These are phyloP conservation scores for Lantana camara DNA, from an alignment of 257 asterid species.

Conservation along the genomic window DNA sequence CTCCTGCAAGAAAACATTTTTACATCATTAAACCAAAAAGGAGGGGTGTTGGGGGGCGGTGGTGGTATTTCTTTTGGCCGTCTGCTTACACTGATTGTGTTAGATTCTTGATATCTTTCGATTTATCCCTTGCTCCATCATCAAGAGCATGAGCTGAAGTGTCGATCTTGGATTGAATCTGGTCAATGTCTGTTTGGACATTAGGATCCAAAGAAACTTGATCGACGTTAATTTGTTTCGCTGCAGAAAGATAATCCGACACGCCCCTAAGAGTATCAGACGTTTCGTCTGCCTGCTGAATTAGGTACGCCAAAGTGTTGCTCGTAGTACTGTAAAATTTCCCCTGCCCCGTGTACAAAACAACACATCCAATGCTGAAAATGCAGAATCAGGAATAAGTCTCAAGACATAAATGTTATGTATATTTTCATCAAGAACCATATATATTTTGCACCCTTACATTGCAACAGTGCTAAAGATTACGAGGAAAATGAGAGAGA, in stretches of 20 bases:
- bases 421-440: too few relatives aligned
- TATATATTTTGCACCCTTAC: constrained; percentile 32
- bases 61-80: neutral
- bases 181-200: constrained; percentile 75
- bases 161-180: constrained; percentile 54
- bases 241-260: constrained; percentile 77
- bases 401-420: neutral
- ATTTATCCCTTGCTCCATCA: constrained; percentile 43
- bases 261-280: constrained; percentile 58
- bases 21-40: neutral
- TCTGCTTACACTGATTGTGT: constrained; percentile 52
- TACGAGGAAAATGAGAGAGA: constrained; percentile 72
- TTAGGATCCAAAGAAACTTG: constrained; percentile 62
- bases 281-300: constrained; percentile 65
- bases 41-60: too few relatives aligned
- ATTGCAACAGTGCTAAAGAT: constrained; percentile 57
- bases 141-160: constrained; percentile 61
- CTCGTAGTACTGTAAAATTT: constrained; percentile 55
- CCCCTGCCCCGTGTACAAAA: constrained; percentile 70
- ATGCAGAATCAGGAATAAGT: constrained; percentile 29
- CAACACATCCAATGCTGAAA: constrained; percentile 75
- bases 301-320: constrained; percentile 58
- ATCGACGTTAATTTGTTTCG: constrained; percentile 64
- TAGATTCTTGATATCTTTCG: constrained; percentile 46
- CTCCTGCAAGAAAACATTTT: constrained; percentile 60